Percentiles rank a stretch among this genome's conserved stretches.
Conservation (phyloP, 1,284 basidiomycete species). For the Xerocomus minutiporus region DNA sequence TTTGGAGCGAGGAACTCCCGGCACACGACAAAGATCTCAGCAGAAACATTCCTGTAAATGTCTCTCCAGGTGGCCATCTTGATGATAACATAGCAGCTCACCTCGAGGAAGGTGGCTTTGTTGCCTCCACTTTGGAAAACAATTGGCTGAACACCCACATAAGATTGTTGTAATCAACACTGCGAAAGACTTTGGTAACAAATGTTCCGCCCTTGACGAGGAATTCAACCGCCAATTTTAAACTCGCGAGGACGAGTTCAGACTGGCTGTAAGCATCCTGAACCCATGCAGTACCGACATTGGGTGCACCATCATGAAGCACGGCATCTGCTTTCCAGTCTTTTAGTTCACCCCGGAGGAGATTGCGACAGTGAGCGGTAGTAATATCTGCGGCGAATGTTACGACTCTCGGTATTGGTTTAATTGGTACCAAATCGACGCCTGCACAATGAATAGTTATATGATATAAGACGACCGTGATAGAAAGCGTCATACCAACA, state of each 20-base stretch:
- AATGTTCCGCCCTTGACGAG: slow-evolving; percentile 92
- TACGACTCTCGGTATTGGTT: slow-evolving; percentile 89
- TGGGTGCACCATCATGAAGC: slow-evolving; percentile 99
- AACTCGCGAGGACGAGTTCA: slow-evolving; percentile 92
- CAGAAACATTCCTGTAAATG: slow-evolving; percentile 85
- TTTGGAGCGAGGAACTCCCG: slow-evolving; percentile 93
- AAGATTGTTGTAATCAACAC: slow-evolving; percentile 97
- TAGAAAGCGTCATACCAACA: slow-evolving; percentile 60
- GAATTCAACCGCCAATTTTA: slow-evolving; percentile 97
- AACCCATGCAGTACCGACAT: slow-evolving; percentile 99
- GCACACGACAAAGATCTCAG: slow-evolving; percentile 99
- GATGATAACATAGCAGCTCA: slow-evolving; percentile 34
- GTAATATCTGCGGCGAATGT: slow-evolving; percentile 97
- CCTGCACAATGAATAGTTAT: slow-evolving; percentile 42
- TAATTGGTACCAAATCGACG: slow-evolving; percentile 95
- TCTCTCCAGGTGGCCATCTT: not conserved
- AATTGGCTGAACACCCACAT: slow-evolving; percentile 99
- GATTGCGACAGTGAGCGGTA: slow-evolving; percentile 84
- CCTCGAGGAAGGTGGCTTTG: slow-evolving; percentile 97
- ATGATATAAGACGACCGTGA: slow-evolving; percentile 9
- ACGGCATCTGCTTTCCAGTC: slow-evolving; percentile 99
- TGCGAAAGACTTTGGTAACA: slow-evolving; percentile 98
- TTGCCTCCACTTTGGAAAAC: slow-evolving; percentile 95
- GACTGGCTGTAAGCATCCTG: slow-evolving; percentile 98
- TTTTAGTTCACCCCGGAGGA: slow-evolving; percentile 86